These are phyloP conservation scores for Nymphaea thermarum DNA, from an alignment of 164 flowering plant genomes.

Conservation along the genomic window DNA sequence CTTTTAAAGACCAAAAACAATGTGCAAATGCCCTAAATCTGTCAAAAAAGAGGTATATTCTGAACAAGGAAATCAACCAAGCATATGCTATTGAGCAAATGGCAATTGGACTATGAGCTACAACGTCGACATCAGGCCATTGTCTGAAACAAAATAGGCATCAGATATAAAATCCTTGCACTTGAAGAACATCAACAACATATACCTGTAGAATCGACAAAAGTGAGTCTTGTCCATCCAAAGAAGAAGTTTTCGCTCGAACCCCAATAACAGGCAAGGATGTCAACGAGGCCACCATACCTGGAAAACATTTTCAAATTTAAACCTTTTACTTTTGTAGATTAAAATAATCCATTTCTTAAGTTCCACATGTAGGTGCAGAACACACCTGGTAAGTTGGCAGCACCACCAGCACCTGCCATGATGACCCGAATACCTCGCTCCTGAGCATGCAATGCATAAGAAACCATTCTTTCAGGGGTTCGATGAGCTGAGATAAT, in stretches of 20 bases:
- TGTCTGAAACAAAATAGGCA: not conserved
- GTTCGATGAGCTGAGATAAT: conserved; percentile 97
- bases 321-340: too few relatives aligned
- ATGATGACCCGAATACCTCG: conserved; percentile 78
- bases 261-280: conserved; percentile 94
- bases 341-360: too few relatives aligned
- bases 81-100: not conserved
- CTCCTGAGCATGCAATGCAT: conserved; percentile 66
- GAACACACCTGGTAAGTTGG: conserved; percentile 82
- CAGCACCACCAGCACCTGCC: conserved; percentile 99
- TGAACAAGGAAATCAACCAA: too few relatives aligned
- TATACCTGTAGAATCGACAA: conserved; percentile 90
- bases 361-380: not conserved
- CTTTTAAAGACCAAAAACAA: too few relatives aligned
- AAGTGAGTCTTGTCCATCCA: conserved; percentile 90
- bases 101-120: not conserved
- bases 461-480: conserved; percentile 78
- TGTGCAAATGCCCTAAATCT: too few relatives aligned
- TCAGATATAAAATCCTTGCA: not conserved
- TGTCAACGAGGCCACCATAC: conserved; percentile 94
- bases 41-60: too few relatives aligned
- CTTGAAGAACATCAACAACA: not conserved
- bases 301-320: too few relatives aligned
- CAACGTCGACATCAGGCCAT: not conserved
- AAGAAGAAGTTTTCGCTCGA: conserved; percentile 67